These are phyloP conservation scores for Grosmannia huntii DNA, from an alignment of 2,329 filamentous ascomycete genomes.

Conservation along the genomic window DNA sequence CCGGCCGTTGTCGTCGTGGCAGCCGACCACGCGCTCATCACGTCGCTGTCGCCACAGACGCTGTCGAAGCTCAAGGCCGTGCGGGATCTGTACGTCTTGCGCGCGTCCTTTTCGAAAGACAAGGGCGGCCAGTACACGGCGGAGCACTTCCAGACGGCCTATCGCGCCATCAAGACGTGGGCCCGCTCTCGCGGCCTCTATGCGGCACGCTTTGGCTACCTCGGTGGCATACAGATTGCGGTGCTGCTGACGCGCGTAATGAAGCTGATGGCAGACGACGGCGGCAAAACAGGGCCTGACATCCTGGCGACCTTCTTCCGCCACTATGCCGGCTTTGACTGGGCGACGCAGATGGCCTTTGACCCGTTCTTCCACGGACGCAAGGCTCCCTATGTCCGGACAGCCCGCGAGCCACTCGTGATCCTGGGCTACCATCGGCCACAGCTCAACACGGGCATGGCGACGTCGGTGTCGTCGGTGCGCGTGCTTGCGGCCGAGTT, in stretches of 20 bases:
- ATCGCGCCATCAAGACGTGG: slow-evolving; percentile 50
- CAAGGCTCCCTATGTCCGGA: slow-evolving; percentile 38
- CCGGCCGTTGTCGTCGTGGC: slow-evolving; percentile 34
- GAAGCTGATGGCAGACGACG: slow-evolving; percentile 31
- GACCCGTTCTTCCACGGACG: slow-evolving; percentile 45
- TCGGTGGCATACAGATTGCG: slow-evolving; percentile 53
- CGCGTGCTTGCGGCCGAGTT: slow-evolving; percentile 39
- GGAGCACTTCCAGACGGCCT: slow-evolving; percentile 40
- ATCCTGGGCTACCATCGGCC: slow-evolving; percentile 51
- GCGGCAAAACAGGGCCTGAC: slow-evolving; percentile 25
- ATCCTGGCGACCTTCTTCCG: slow-evolving; percentile 48
- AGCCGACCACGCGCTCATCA: slow-evolving; percentile 38
- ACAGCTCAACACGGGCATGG: slow-evolving; percentile 44
- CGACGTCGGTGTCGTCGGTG: slow-evolving; percentile 39
- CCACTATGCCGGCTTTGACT: slow-evolving; percentile 50
- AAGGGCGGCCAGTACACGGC: slow-evolving; percentile 17
- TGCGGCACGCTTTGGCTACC: slow-evolving; percentile 49
- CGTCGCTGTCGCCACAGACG: slow-evolving; percentile 38
- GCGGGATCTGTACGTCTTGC: slow-evolving; percentile 48
- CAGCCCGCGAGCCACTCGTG: slow-evolving; percentile 45
- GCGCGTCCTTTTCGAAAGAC: slow-evolving; percentile 42
- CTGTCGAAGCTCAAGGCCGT: slow-evolving; percentile 51
- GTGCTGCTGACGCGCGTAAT: slow-evolving; percentile 47
- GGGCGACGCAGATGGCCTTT: slow-evolving; percentile 38
- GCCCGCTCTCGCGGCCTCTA: slow-evolving; percentile 50